A percentile compares a stretch with the other conserved stretches of the same genome.
phyloP scores from a whole-genome alignment of 106 monocot genomes.

The Acorus calamus region DNA sequence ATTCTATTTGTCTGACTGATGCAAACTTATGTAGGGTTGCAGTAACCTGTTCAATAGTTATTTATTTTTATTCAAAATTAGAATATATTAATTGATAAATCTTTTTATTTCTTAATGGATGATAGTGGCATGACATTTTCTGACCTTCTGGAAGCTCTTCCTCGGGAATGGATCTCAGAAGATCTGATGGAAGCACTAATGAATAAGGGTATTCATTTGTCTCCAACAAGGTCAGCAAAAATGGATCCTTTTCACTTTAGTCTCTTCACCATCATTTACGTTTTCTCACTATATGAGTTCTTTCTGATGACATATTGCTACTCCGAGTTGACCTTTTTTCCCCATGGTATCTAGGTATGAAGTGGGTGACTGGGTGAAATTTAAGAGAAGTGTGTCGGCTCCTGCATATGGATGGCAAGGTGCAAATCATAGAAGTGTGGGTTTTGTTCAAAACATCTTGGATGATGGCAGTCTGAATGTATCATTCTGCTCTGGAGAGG shows the following conservation, averaged over 20 bases:
- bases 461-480: slow-evolving; percentile 51
- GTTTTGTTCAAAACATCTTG: slow-evolving; percentile 68
- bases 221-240: slow-evolving; percentile 76
- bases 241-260: background rate
- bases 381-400: slow-evolving; percentile 43
- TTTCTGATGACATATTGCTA: background rate
- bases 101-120: slow-evolving; percentile 9
- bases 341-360: slow-evolving; percentile 49
- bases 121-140: slow-evolving; percentile 84
- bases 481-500: slow-evolving; percentile 91
- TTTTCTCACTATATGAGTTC: background rate
- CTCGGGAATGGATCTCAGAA: slow-evolving; percentile 99
- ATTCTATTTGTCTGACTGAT: no score
- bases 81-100: background rate
- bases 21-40: no score
- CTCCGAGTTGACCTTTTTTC: slow-evolving; percentile 1
- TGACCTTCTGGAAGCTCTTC: slow-evolving; percentile 78
- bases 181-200: slow-evolving; percentile 87
- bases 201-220: slow-evolving; percentile 76
- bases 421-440: slow-evolving; percentile 66
- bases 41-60: no score
- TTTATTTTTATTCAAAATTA: background rate
- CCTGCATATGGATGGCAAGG: slow-evolving; percentile 92
- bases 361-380: slow-evolving; percentile 92
- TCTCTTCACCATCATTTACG: background rate